Conservation (phyloP, 768 basidiomycete genomes). For the Termitomyces sp. region DNA sequence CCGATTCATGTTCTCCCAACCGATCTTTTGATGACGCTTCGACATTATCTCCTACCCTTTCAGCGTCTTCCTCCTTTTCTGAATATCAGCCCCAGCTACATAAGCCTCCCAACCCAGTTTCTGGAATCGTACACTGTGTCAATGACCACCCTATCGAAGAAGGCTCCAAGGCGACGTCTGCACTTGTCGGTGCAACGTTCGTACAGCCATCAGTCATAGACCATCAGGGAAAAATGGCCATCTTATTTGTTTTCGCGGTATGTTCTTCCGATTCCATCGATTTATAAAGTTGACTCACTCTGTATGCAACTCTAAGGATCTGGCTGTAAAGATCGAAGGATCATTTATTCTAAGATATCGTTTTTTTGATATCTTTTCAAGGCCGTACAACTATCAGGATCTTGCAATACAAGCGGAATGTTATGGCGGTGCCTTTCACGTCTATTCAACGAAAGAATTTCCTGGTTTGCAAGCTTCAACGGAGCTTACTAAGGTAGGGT, state of each 20-base stretch:
- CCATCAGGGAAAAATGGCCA: conserved; percentile 46
- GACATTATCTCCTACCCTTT: conserved; percentile 6
- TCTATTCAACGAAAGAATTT: conserved; percentile 70
- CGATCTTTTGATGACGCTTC: not conserved
- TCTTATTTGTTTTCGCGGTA: conserved; percentile 64
- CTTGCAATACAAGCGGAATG: conserved; percentile 55
- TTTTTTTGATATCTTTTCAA: conserved; percentile 54
- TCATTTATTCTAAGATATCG: conserved; percentile 62
- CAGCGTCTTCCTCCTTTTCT: not conserved
- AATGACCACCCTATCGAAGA: conserved; percentile 39
- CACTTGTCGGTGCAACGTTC: conserved; percentile 58
- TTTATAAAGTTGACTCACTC: not conserved
- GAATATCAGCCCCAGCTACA: conserved; percentile 5
- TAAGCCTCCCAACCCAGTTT: conserved; percentile 7
- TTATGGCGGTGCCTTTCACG: conserved; percentile 56
- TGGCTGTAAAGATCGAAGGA: conserved; percentile 67
- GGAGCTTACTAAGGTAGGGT: conserved; percentile 55
- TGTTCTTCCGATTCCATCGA: conserved; percentile 14
- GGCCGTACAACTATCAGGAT: conserved; percentile 23
- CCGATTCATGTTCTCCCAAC: conserved; percentile 1
- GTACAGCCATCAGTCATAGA: conserved; percentile 51
- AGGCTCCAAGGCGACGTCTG: conserved; percentile 41
- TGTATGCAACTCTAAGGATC: conserved; percentile 37
- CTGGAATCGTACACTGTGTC: conserved; percentile 35
- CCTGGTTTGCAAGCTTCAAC: conserved; percentile 64